These are phyloP conservation scores for Helianthus tuberosus DNA, from an alignment of 129 eudicot genomes.

Conservation along the genomic window DNA sequence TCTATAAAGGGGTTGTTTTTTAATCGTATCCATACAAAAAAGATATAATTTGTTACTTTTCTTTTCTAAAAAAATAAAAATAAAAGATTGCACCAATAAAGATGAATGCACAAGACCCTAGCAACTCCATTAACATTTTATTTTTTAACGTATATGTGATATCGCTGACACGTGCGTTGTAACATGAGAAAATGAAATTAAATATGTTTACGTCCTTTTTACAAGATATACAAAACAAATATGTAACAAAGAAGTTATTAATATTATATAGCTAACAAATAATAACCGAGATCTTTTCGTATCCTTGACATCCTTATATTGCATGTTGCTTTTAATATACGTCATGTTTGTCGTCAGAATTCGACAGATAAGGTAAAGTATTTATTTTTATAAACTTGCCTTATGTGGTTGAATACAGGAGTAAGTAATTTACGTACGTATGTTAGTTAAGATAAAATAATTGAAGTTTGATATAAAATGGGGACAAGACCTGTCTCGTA, in stretches of 20 bases:
- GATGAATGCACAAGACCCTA: conserved; percentile 12
- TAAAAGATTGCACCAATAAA: conserved; percentile 16
- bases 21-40: conserved; percentile 12
- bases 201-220: conserved; percentile 17
- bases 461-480: conserved; percentile 7
- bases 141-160: conserved; percentile 1
- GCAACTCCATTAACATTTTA: neutral
- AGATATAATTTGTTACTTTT: neutral
- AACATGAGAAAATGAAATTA: conserved; percentile 11
- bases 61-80: neutral
- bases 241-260: conserved; percentile 4
- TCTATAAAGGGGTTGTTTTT: conserved; percentile 20
- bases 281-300: conserved; percentile 12
- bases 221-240: neutral
- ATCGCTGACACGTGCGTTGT: conserved; percentile 22
- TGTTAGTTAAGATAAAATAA: neutral
- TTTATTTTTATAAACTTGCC: neutral
- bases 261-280: conserved; percentile 11
- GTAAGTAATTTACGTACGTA: neutral
- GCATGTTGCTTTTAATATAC: neutral
- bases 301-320: conserved; percentile 27
- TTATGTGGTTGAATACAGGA: neutral
- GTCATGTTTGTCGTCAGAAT: neutral
- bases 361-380: conserved; percentile 1
- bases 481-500: conserved; percentile 27